Conservation (phyloP, 2,329 filamentous ascomycete genomes). For the Claviceps sp. region DNA sequence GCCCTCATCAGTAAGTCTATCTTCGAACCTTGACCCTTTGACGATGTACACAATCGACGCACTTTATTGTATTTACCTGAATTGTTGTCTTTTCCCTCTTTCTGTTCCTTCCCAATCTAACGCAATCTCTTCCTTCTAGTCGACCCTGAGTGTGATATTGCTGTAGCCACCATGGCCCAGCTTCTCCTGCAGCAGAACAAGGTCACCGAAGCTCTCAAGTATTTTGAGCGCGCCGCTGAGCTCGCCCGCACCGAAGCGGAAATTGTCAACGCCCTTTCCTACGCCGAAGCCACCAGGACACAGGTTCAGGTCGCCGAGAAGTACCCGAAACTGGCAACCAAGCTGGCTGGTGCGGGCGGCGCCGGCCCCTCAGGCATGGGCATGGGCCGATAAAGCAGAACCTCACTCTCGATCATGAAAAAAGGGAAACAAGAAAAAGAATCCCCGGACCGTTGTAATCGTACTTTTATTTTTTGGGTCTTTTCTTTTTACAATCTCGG, state of each 20-base stretch:
- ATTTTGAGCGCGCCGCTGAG: slow-evolving; percentile 94
- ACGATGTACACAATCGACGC: no score
- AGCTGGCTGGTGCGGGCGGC: slow-evolving; percentile 35
- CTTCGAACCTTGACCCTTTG: no score
- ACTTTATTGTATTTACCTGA: no score
- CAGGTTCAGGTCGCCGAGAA: slow-evolving; percentile 86
- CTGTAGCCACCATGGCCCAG: slow-evolving; percentile 96
- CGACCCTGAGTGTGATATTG: slow-evolving; percentile 96
- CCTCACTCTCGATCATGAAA: neutral
- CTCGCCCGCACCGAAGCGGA: slow-evolving; percentile 88
- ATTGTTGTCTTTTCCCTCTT: neutral
- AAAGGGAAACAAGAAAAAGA: neutral
- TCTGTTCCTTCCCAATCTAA: neutral
- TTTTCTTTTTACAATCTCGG: neutral
- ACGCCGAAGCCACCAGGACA: slow-evolving; percentile 91
- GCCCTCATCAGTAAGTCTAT: slow-evolving; percentile 74
- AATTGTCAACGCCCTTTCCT: slow-evolving; percentile 90
- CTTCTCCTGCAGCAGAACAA: slow-evolving; percentile 95
- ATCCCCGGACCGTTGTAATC: neutral
- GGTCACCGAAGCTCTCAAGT: slow-evolving; percentile 85
- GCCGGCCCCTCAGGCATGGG: slow-evolving; percentile 22
- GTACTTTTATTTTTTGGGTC: neutral
- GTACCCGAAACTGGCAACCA: slow-evolving; percentile 66
- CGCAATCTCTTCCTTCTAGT: slow-evolving; percentile 36
- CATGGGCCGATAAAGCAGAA: slow-evolving; percentile 20